phyloP scores from a whole-genome alignment of 2,329 filamentous ascomycete genomes.

The Exophiala sp. region DNA sequence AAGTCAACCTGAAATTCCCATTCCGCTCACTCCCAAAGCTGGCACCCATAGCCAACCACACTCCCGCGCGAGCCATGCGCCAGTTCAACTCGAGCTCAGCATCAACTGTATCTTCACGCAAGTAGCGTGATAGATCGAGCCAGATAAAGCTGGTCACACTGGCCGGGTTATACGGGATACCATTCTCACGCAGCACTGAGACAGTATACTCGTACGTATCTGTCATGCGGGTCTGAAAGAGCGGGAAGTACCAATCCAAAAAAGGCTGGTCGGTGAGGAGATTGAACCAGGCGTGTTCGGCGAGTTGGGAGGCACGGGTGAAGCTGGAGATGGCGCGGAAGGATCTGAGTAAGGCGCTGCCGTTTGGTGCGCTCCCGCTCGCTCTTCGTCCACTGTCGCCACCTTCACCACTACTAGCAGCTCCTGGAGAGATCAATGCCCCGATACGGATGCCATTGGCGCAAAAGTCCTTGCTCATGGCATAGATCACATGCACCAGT shows the following conservation, averaged over 20 bases:
- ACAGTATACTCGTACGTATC: slow-evolving; percentile 20
- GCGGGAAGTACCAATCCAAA: slow-evolving; percentile 18
- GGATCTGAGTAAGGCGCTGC: slow-evolving; percentile 36
- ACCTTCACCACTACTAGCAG: slow-evolving; percentile 3
- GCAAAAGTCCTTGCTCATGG: slow-evolving; percentile 25
- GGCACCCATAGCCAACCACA: slow-evolving; percentile 21
- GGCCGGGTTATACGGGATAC: slow-evolving; percentile 18
- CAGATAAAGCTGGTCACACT: slow-evolving; percentile 24
- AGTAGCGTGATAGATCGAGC: slow-evolving; percentile 20
- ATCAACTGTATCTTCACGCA: slow-evolving; percentile 15
- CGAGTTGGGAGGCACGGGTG: slow-evolving; percentile 43
- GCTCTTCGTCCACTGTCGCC: too few species aligned
- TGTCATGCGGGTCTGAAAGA: slow-evolving; percentile 18
- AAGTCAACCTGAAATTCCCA: slow-evolving; percentile 23
- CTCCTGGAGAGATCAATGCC: slow-evolving; percentile 40
- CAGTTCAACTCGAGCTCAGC: slow-evolving; percentile 19
- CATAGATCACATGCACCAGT: slow-evolving; percentile 23
- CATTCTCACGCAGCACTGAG: slow-evolving; percentile 7
- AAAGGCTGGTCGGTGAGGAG: slow-evolving; percentile 19
- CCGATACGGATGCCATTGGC: slow-evolving; percentile 30
- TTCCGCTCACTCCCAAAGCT: slow-evolving; percentile 21
- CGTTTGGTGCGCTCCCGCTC: too few species aligned
- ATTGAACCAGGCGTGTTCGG: slow-evolving; percentile 33
- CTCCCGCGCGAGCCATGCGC: slow-evolving; percentile 19
- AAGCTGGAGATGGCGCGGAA: slow-evolving; percentile 42